A percentile compares a stretch with the other conserved stretches of the same genome.
These are phyloP conservation scores for Kwoniella sp. DNA, from an alignment of 768 basidiomycete genomes.

Conservation along the genomic window DNA sequence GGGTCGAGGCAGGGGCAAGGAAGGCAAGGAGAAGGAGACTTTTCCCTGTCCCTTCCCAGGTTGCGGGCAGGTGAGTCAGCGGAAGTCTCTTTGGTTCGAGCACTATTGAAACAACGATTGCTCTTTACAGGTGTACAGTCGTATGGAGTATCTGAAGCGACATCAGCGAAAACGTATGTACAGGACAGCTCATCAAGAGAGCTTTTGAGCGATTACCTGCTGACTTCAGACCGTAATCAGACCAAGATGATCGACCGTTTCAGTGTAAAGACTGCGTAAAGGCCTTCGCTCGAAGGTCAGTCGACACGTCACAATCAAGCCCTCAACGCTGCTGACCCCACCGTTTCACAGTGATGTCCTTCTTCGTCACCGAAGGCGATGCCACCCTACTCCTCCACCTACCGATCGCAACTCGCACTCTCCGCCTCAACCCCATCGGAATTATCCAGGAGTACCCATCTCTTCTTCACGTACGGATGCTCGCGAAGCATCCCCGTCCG, in stretches of 20 bases:
- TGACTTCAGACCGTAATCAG: slow-evolving; percentile 16
- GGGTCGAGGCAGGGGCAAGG: slow-evolving; percentile 22
- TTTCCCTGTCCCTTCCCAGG: slow-evolving; percentile 42
- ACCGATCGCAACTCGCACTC: slow-evolving; percentile 29
- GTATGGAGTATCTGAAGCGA: slow-evolving; percentile 51
- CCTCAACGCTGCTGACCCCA: not conserved
- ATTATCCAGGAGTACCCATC: slow-evolving; percentile 37
- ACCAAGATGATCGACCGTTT: slow-evolving; percentile 51
- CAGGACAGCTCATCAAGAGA: not conserved
- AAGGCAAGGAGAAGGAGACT: slow-evolving; percentile 43
- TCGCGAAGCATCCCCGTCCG: slow-evolving; percentile 26
- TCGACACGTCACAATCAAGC: not conserved
- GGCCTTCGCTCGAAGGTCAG: slow-evolving; percentile 50
- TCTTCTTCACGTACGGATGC: slow-evolving; percentile 41
- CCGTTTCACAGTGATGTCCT: slow-evolving; percentile 46
- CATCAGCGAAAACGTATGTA: slow-evolving; percentile 51
- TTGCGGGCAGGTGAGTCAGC: slow-evolving; percentile 39
- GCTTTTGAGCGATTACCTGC: not conserved
- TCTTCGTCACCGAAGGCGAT: slow-evolving; percentile 49
- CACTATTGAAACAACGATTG: not conserved
- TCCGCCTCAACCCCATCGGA: slow-evolving; percentile 26
- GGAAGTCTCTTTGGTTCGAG: too few relatives aligned
- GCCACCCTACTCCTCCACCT: slow-evolving; percentile 46
- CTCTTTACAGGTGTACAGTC: slow-evolving; percentile 44
- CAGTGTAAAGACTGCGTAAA: slow-evolving; percentile 49